Evolutionary conservation across 2,329 filamentous ascomycete genomes (phyloP).

Genomic region (Neofusicoccum sp.): DNA sequence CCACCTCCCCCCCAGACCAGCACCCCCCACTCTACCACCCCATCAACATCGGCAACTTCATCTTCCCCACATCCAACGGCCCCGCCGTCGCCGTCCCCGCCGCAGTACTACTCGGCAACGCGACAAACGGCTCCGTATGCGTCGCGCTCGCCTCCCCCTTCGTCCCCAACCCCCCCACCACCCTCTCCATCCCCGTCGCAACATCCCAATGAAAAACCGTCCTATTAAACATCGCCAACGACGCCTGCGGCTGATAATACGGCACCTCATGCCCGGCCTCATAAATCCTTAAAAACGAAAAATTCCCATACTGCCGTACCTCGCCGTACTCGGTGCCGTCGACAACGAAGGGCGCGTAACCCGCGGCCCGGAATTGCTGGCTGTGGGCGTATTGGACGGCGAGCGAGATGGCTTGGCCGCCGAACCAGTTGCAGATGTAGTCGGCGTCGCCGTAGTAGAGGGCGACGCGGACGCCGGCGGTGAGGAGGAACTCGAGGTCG

Average conservation of each 20-base stretch:
- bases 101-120: conserved; percentile 31
- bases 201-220: conserved; percentile 40
- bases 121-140: conserved; percentile 42
- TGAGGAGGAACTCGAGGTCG: conserved; percentile 46
- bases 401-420: conserved; percentile 33
- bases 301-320: conserved; percentile 43
- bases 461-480: conserved; percentile 41
- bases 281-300: conserved; percentile 43
- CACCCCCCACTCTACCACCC: neutral
- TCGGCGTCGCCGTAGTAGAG: conserved; percentile 40
- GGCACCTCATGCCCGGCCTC: conserved; percentile 47
- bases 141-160: conserved; percentile 40
- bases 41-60: conserved; percentile 14
- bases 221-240: conserved; percentile 41
- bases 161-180: conserved; percentile 38
- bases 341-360: conserved; percentile 39
- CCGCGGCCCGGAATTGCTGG: conserved; percentile 30
- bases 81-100: neutral
- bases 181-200: conserved; percentile 36
- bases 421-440: conserved; percentile 43
- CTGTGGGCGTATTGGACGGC: conserved; percentile 41
- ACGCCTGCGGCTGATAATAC: conserved; percentile 44
- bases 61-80: neutral
- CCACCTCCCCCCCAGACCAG: neutral
- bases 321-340: conserved; percentile 45